A percentile compares a stretch with the other conserved stretches of the same genome.
These are phyloP conservation scores for Coniferiporia sulphurascens DNA, from an alignment of 1,284 basidiomycete genomes.

Conservation along the genomic window DNA sequence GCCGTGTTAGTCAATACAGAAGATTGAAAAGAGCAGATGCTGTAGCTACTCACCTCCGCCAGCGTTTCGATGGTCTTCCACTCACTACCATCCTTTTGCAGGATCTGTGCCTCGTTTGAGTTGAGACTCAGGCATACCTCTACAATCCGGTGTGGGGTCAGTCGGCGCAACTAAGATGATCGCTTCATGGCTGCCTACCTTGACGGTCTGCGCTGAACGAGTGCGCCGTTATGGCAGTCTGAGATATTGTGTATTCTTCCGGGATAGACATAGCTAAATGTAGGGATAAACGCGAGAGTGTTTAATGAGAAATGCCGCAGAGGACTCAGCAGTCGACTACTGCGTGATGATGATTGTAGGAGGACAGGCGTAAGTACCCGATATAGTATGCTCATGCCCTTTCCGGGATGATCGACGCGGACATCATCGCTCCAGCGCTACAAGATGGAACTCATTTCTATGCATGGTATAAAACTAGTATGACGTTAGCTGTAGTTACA, in stretches of 20 bases:
- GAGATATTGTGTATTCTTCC: slow-evolving; percentile 75
- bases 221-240: slow-evolving; percentile 85
- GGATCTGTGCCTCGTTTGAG: slow-evolving; percentile 86
- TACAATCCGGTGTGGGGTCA: slow-evolving; percentile 30
- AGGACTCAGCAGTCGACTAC: slow-evolving; percentile 81
- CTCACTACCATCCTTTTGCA: slow-evolving; percentile 57
- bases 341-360: slow-evolving; percentile 29
- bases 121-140: slow-evolving; percentile 93
- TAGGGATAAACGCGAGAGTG: neutral
- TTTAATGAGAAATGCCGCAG: slow-evolving; percentile 33
- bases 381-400: neutral
- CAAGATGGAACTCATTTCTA: neutral
- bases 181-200: slow-evolving; percentile 47
- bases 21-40: neutral
- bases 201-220: slow-evolving; percentile 88
- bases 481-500: too few species aligned
- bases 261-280: slow-evolving; percentile 58
- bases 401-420: neutral
- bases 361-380: neutral
- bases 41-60: slow-evolving; percentile 63
- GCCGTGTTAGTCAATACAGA: slow-evolving; percentile 6
- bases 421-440: neutral
- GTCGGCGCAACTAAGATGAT: neutral
- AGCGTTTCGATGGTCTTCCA: slow-evolving; percentile 83
- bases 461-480: neutral